These are phyloP conservation scores for Dryadomyces quercus-mongolicae DNA, from an alignment of 2,329 filamentous ascomycete species.

Conservation along the genomic window DNA sequence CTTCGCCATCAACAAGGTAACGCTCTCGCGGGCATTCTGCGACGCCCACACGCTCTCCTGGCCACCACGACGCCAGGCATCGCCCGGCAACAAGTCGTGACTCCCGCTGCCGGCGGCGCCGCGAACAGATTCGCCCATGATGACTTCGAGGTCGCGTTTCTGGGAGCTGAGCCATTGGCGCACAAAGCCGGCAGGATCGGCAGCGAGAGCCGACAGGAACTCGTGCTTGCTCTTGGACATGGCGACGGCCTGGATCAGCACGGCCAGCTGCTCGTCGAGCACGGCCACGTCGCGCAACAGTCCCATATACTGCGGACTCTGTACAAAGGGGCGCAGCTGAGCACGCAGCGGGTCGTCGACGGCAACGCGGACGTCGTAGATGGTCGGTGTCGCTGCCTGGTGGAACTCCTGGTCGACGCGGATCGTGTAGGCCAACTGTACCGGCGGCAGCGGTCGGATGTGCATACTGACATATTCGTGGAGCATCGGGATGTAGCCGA, in stretches of 20 bases:
- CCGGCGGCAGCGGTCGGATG: conserved; percentile 65
- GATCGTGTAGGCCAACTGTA: conserved; percentile 84
- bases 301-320: conserved; percentile 56
- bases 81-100: conserved; percentile 40
- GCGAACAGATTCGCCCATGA: conserved; percentile 68
- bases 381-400: conserved; percentile 53
- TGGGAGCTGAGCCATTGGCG: conserved; percentile 84
- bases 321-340: conserved; percentile 51
- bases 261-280: conserved; percentile 76
- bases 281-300: conserved; percentile 64
- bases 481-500: conserved; percentile 76
- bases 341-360: conserved; percentile 71
- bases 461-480: conserved; percentile 70
- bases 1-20: conserved; percentile 47
- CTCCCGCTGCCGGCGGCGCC: conserved; percentile 26
- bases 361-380: conserved; percentile 81
- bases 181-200: conserved; percentile 76
- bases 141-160: conserved; percentile 77
- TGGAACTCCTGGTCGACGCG: conserved; percentile 80
- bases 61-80: conserved; percentile 58
- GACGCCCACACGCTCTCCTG: conserved; percentile 43
- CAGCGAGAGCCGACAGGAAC: conserved; percentile 68
- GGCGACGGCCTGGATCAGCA: conserved; percentile 69
- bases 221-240: conserved; percentile 82
- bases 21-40: conserved; percentile 48